A percentile compares a stretch with the other conserved stretches of the same genome.
Conservation (phyloP, 768 basidiomycete species). For the Artomyces pyxidatus region DNA sequence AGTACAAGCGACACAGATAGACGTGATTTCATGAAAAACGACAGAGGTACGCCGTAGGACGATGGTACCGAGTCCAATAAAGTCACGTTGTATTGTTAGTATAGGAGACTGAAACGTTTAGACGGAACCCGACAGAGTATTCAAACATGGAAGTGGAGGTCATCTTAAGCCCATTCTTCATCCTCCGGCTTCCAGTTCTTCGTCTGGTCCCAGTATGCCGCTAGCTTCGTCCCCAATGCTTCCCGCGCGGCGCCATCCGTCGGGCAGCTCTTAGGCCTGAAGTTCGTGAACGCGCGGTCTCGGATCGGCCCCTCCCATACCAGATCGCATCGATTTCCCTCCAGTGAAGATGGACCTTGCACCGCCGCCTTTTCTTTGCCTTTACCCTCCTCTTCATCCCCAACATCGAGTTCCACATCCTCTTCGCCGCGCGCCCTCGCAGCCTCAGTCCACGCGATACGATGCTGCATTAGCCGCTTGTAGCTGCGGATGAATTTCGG, state of each 20-base stretch:
- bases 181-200: conserved; percentile 87
- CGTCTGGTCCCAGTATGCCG: conserved; percentile 91
- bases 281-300: conserved; percentile 72
- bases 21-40: too few species aligned
- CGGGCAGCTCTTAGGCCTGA: conserved; percentile 76
- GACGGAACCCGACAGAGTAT: too few species aligned
- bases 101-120: too few species aligned
- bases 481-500: conserved; percentile 80
- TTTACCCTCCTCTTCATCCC: conserved; percentile 34
- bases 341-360: conserved; percentile 46
- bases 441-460: conserved; percentile 91
- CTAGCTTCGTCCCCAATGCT: conserved; percentile 72
- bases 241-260: conserved; percentile 85
- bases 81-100: too few species aligned
- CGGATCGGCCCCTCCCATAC: conserved; percentile 91
- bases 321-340: conserved; percentile 81
- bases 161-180: conserved; percentile 54
- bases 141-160: too few species aligned
- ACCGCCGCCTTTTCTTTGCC: conserved; percentile 28
- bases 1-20: too few species aligned
- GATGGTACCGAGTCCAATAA: too few species aligned
- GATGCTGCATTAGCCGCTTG: conserved; percentile 75
- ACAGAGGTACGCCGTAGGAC: too few species aligned
- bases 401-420: conserved; percentile 59
- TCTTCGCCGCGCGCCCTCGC: conserved; percentile 71